Conservation (phyloP, 306 rosid species). For the Citrullus mucosospermus region DNA sequence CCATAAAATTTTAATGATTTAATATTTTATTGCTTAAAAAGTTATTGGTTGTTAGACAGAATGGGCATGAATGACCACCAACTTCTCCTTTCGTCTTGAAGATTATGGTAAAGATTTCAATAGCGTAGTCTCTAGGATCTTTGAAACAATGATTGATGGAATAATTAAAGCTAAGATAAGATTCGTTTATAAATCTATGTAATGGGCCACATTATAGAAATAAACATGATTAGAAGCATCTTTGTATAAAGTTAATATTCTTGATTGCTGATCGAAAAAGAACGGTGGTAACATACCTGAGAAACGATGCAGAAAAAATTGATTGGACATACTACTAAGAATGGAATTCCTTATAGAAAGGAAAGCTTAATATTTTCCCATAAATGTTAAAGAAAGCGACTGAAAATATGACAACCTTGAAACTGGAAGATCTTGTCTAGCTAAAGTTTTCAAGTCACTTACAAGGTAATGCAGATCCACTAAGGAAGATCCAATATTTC, state of each 20-base stretch:
- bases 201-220: not conserved
- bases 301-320: not conserved
- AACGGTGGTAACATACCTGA: not conserved
- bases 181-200: conserved; percentile 24
- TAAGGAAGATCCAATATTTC: not conserved
- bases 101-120: not conserved
- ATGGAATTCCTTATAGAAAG: not conserved
- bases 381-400: not conserved
- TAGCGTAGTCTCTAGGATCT: not conserved
- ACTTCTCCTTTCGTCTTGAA: not conserved
- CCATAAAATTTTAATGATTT: not conserved
- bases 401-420: not conserved
- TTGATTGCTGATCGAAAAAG: not conserved
- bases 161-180: conserved; percentile 33
- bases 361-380: not conserved
- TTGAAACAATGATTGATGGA: conserved; percentile 16
- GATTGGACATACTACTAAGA: not conserved
- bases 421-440: not conserved
- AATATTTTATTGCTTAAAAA: not conserved
- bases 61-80: not conserved
- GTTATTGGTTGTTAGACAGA: not conserved
- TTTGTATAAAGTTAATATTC: not conserved
- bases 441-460: not conserved
- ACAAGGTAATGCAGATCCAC: not conserved
- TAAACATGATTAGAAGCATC: conserved; percentile 1